Conservation (phyloP, 306 rosid species). For the peach (Prunus persica) region DNA sequence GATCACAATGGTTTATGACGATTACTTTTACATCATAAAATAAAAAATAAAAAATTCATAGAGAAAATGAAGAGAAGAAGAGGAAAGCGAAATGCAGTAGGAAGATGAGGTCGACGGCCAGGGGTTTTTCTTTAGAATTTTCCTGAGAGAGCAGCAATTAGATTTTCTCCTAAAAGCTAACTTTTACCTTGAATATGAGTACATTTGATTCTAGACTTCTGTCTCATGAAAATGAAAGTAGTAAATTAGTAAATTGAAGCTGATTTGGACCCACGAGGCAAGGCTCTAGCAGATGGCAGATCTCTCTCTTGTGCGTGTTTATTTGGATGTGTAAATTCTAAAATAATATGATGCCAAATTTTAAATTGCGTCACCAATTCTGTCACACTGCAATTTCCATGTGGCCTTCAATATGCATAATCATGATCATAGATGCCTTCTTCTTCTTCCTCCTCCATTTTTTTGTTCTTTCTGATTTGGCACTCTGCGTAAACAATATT, state of each 20-base stretch:
- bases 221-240: not conserved
- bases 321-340: not conserved
- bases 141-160: too few species aligned
- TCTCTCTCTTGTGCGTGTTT: not conserved
- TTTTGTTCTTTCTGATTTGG: not conserved
- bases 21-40: too few species aligned
- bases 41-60: too few species aligned
- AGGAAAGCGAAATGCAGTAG: too few species aligned
- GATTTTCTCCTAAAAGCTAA: too few species aligned
- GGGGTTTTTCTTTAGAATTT: too few species aligned
- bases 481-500: not conserved
- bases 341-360: not conserved
- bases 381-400: conserved; percentile 2
- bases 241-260: too few species aligned
- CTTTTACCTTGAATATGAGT: not conserved
- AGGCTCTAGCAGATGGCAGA: not conserved
- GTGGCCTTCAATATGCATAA: not conserved
- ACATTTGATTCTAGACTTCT: not conserved
- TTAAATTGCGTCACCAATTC: not conserved
- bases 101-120: too few species aligned
- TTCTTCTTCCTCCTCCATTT: not conserved
- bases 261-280: not conserved
- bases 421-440: not conserved
- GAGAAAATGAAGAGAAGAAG: too few species aligned
- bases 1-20: too few species aligned